Base-by-base conservation (phyloP, 2,329 filamentous ascomycete species). In the Didymella pomorum region DNA sequence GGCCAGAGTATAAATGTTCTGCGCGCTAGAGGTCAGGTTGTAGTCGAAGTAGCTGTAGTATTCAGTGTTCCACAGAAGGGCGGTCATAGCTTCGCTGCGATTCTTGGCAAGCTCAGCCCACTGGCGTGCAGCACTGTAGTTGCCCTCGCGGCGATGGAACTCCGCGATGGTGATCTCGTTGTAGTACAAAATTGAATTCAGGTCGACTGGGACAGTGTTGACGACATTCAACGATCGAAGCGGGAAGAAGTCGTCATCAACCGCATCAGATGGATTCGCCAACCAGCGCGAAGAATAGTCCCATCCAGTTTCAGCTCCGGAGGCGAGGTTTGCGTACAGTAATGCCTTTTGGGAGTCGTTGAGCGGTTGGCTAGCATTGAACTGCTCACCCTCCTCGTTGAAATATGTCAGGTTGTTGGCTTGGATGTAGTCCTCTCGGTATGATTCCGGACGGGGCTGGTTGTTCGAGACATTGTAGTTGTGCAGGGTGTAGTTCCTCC, bases 31-130 rank as follows among this genome's bases (percentile, higher is more conserved):
- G 0, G 86, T 89, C 28, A 87, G 61, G 76, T 90, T 90, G 79
- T 85, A 89, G 79, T 90, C 88, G 68, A 89, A 90, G 78, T 89
- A 90, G 73, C 82, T 83, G 73, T 79, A 84, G 60, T 86, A 80
- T 7, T 84, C 86, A 28, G 82, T 76, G 72, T 89, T 89, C 87
- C 87, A 90, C 74, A 90, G 80, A 44, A 89, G 73, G 0, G 81
- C 78, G 46, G 84, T 83, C 83, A 90, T 89, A 62, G 86, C 87
- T 42, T 83, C 80, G 71, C 84, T 86, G 60, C 88, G 83, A 28
- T 79, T 75, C 3, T 72, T 67, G 12, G 87, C 87, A 5, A 79
- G 72, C 4, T 78, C 67, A 6, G 77, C 74, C 82, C 85, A 90
- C 10, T 76, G 64, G 8, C 76, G 71, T 2, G 84, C 83, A 1